Conservation (phyloP, 2,329 filamentous ascomycete species). For the Sporothrix brunneoviolacea region DNA sequence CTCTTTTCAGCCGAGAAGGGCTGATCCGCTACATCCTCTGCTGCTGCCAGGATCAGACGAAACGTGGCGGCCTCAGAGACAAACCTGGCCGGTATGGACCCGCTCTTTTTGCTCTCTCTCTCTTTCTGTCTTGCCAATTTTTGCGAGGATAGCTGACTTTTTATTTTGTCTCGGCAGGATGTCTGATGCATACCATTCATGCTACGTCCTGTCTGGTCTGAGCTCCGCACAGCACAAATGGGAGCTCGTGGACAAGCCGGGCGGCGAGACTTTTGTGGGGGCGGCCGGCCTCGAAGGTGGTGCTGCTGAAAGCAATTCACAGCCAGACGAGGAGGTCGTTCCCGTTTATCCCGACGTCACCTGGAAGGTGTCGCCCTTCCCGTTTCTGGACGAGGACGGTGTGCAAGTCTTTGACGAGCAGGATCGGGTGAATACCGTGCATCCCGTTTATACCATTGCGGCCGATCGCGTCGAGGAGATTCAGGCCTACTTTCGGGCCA, state of each 20-base stretch:
- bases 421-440: constrained; percentile 63
- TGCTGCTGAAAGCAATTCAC: too few species aligned
- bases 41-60: constrained; percentile 71
- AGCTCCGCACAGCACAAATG: constrained; percentile 72
- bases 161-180: constrained; percentile 38
- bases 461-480: constrained; percentile 60
- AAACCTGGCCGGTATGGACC: constrained; percentile 78
- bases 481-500: constrained; percentile 57
- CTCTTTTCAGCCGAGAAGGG: constrained; percentile 74
- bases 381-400: constrained; percentile 42
- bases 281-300: too few species aligned
- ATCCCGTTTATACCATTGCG: constrained; percentile 83
- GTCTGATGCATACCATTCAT: constrained; percentile 87
- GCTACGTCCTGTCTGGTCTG: constrained; percentile 82
- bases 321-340: constrained; percentile 12
- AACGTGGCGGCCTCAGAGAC: constrained; percentile 76
- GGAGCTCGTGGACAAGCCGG: constrained; percentile 31
- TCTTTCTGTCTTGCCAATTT: too few species aligned
- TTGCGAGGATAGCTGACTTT: too few species aligned
- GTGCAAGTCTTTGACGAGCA: constrained; percentile 61
- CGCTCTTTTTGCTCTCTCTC: constrained; percentile 8
- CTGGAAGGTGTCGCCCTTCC: constrained; percentile 44
- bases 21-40: constrained; percentile 82
- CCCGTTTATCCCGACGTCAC: background rate
- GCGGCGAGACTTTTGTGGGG: constrained; percentile 24